Evolutionary conservation across 176 grass and related monocot genomes (phyloP), one percentile per base, ranked within the genome.

Genomic region (Musa schizocarpa): DNA sequence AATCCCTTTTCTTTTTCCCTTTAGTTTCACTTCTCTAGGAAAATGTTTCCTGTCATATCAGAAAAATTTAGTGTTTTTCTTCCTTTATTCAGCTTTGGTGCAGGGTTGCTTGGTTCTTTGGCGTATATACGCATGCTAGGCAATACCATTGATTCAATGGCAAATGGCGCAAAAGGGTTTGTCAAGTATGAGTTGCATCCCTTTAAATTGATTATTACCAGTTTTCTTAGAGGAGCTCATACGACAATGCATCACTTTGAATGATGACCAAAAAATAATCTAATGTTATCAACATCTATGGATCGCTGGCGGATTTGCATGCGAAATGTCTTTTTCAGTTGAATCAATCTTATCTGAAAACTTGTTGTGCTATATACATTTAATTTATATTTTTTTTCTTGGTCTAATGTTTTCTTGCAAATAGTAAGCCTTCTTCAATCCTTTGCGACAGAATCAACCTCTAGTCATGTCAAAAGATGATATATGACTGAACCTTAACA

Each of bases 41-140:
- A 63, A 21, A 26, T 52, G 1, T 8, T 16, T 51, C 52, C 29
- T 10, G 2, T 50, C 6, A 71, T 23, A 52, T 16, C 51, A 17
- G 13, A 8, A 56, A 75, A 13, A 71, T 49, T 59, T 23, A 17
- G 12, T 61, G 51, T 8, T 50, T 58, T 76, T 70, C 23, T 53
- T 51, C 52, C 57, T 78, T 56, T 79, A 21, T 84, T 82, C 86
- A 99, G 95, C 78, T 94, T 94, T 79, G 82, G 86, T 82, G 88
- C 62, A 82, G 95, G 95, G 26, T 57, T 99, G 68, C 77, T 88
- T 89, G 95, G 95, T 86, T 99, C 95, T 74, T 72, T 99, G 73
- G 54, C 84, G 55, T 99, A 99, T 74, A 86, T 99, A 22, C 88
- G 95, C 13, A 89, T 99, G 95, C 90, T 99, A 79, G 90, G 88